A percentile compares a stretch with the other conserved stretches of the same genome.
Evolutionary conservation across 441 rosid genomes (phyloP).

Genomic region (Pelargonium citronellum): DNA sequence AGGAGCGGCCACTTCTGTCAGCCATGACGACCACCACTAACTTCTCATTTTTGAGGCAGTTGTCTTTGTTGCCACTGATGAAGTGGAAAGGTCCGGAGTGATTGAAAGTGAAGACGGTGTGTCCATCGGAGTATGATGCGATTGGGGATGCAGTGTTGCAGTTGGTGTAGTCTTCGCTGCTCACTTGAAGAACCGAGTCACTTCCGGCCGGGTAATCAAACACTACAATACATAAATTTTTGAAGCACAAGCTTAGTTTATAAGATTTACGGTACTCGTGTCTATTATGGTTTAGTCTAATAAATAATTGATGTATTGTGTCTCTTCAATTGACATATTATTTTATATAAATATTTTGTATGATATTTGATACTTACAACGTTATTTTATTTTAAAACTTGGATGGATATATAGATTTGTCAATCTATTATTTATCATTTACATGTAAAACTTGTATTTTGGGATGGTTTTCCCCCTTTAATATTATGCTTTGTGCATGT

Average conservation of each 20-base stretch:
- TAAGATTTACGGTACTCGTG: background rate
- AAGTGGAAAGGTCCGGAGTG: slow-evolving; percentile 60
- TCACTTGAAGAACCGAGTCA: slow-evolving; percentile 73
- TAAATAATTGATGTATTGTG: too few species aligned
- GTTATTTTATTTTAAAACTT: too few species aligned
- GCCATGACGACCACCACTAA: slow-evolving; percentile 56
- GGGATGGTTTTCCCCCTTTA: too few species aligned
- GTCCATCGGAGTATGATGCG: slow-evolving; percentile 48
- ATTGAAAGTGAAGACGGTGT: slow-evolving; percentile 49
- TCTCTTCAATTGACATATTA: too few species aligned
- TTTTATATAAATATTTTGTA: too few species aligned
- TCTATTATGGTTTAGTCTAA: too few species aligned
- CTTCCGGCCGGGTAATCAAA: slow-evolving; percentile 46
- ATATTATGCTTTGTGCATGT: too few species aligned
- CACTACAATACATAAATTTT: slow-evolving; percentile 33
- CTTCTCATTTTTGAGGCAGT: slow-evolving; percentile 66
- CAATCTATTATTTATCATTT: too few species aligned
- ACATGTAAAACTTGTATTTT: too few species aligned
- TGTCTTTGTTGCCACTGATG: slow-evolving; percentile 70
- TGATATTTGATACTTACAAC: too few species aligned
- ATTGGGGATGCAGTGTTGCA: slow-evolving; percentile 47
- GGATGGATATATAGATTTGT: too few species aligned
- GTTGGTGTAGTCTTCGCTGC: slow-evolving; percentile 44
- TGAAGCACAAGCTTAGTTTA: background rate
- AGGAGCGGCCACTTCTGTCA: slow-evolving; percentile 41